Evolutionary conservation across 208 protist species (phyloP), one percentile per base, ranked within the genome.

Genomic region (Porcisia deanei): DNA sequence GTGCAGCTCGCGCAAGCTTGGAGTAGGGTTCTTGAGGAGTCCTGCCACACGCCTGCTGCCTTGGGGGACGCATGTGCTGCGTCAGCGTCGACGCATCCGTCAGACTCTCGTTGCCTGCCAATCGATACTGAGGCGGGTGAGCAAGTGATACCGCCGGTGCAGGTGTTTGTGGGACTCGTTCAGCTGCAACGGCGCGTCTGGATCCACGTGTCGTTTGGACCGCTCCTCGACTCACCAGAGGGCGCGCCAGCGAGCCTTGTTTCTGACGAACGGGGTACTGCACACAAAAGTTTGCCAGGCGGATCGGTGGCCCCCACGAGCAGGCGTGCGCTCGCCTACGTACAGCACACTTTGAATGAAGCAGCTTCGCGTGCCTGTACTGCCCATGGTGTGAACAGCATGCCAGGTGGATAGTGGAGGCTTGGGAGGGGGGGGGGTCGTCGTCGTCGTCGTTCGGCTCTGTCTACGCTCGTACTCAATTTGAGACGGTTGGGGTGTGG

Each of bases 151-250:
- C 39, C 72, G 4, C 64, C 71, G 25, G 74, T 79, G 25, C 69
- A 80, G 14, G 60, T 89, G 53, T 75, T 73, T 22, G 60, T 90
- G 2, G 77, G 83, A 7, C 71, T 90, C 30, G 77, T 82, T 39
- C 83, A 82, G 71, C 69, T 90, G 45, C 86, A 90, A 41, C 69
- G 83, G 30, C 86, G 86, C 10, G 25, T 85, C n/a, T 83, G 79
- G 69, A 69, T 90, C 37, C 75, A 59, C 20, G 34, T 79, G 30
- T 79, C 74, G 30, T 76, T 83, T 16, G 74, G 73, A 10, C 45
- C 54, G 6, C 59, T 82, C 22, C 66, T 60, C 20, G 57, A 30
- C 55, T 18, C 12, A 3, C 3, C 10, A 12, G 54, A 30, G 39
- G 54, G 14, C n/a, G 71, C 1, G 12, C 61, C 57, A 6, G 58